Evolutionary conservation across 1,284 basidiomycete genomes (phyloP).

Genomic region (Apiotrichum akiyoshidainum): DNA sequence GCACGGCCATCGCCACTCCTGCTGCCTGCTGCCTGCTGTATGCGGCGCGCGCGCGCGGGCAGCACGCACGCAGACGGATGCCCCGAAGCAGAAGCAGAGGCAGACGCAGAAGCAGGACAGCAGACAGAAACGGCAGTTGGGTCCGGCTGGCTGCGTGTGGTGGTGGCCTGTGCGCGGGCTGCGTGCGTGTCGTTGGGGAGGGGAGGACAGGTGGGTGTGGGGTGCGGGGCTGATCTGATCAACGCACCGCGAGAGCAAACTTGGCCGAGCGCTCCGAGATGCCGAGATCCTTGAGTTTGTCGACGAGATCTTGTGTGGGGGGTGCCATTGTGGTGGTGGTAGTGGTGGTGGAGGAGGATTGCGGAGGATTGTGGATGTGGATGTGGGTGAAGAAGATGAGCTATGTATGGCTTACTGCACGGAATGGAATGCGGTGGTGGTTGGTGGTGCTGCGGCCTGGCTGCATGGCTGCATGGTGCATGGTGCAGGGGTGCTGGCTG

Average conservation of each 20-base stretch:
- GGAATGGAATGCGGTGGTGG: too few species aligned
- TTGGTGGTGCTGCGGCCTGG: too few species aligned
- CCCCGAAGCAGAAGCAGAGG: not conserved
- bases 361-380: not conserved
- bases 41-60: not conserved
- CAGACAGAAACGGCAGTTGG: not conserved
- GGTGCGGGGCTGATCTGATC: too few species aligned
- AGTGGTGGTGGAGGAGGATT: not conserved
- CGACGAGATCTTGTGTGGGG: constrained; percentile 28
- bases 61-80: not conserved
- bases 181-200: too few species aligned
- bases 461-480: too few species aligned
- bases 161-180: too few species aligned
- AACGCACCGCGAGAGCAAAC: constrained; percentile 42
- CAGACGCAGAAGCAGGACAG: not conserved
- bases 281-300: constrained; percentile 39
- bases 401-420: too few species aligned
- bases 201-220: too few species aligned
- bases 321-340: not conserved
- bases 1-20: too few species aligned
- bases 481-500: too few species aligned
- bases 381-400: not conserved
- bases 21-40: too few species aligned
- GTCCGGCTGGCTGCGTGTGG: not conserved
- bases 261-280: constrained; percentile 43